These are phyloP conservation scores for Niebla homalea DNA, from an alignment of 495 filamentous ascomycete genomes.

Conservation along the genomic window DNA sequence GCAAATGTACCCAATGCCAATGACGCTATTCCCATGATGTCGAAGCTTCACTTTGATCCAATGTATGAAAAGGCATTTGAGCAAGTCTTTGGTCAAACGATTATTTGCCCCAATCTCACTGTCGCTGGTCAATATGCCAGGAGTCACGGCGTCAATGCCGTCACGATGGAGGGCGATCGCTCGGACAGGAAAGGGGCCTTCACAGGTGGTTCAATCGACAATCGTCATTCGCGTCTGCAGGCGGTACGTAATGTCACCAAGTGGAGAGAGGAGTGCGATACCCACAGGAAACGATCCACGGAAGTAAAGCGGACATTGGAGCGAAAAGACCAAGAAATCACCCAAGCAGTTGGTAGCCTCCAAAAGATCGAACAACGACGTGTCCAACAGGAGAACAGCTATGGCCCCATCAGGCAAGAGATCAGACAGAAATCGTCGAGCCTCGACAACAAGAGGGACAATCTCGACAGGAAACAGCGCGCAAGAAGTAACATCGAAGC, in stretches of 20 bases:
- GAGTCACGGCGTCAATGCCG: conserved; percentile 78
- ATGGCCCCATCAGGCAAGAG: conserved; percentile 62
- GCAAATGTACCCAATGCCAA: conserved; percentile 69
- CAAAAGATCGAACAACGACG: conserved; percentile 72
- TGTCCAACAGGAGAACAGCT: conserved; percentile 67
- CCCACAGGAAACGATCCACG: conserved; percentile 39
- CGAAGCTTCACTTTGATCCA: conserved; percentile 68
- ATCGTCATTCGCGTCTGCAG: conserved; percentile 66
- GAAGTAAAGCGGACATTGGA: conserved; percentile 58
- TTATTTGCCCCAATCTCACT: conserved; percentile 80
- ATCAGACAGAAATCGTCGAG: conserved; percentile 56
- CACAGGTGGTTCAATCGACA: conserved; percentile 85
- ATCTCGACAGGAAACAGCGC: conserved; percentile 56
- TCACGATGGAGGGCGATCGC: conserved; percentile 87
- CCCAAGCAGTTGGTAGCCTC: conserved; percentile 61
- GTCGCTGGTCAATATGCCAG: conserved; percentile 80
- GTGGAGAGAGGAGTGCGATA: conserved; percentile 62
- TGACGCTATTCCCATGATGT: conserved; percentile 76
- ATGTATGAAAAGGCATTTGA: conserved; percentile 74
- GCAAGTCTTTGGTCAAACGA: conserved; percentile 90
- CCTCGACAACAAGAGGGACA: conserved; percentile 59
- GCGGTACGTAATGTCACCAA: conserved; percentile 64
- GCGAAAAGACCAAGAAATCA: conserved; percentile 73
- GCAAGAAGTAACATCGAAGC: conserved; percentile 62
- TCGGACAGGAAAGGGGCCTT: conserved; percentile 89